phyloP scores from a whole-genome alignment of 257 asterid genomes.

The Solanum neorickii region DNA sequence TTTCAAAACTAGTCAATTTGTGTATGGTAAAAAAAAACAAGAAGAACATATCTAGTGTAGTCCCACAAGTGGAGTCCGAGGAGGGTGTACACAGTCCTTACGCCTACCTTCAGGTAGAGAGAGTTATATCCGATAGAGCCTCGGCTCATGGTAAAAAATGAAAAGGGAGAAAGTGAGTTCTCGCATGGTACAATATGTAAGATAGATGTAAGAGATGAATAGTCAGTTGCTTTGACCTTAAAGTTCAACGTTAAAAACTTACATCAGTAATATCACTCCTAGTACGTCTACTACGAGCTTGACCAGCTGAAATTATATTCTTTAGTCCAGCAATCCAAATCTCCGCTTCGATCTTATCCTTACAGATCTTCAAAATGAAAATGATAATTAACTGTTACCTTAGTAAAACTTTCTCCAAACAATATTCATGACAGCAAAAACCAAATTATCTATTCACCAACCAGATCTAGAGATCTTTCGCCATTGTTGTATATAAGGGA shows the following conservation, averaged over 20 bases:
- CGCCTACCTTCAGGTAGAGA: neutral
- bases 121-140: neutral
- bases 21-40: neutral
- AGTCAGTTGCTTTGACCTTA: neutral
- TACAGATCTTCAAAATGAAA: constrained; percentile 59
- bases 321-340: constrained; percentile 83
- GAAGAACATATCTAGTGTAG: neutral
- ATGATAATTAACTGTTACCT: neutral
- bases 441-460: constrained; percentile 19
- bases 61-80: neutral
- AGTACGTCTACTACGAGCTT: constrained; percentile 52
- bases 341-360: constrained; percentile 82
- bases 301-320: constrained; percentile 57
- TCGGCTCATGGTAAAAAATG: neutral
- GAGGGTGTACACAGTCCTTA: neutral
- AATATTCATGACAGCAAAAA: neutral
- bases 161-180: neutral
- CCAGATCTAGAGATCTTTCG: constrained; percentile 94
- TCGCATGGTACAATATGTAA: neutral
- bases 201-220: neutral
- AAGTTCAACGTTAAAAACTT: constrained; percentile 7
- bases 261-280: constrained; percentile 80
- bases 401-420: neutral
- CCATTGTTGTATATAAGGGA: constrained; percentile 82
- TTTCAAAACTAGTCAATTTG: neutral